Evolutionary conservation across 108 stramenopile species (phyloP), one percentile per base, ranked within the genome.

Genomic region (Skeletonema tropicum): DNA sequence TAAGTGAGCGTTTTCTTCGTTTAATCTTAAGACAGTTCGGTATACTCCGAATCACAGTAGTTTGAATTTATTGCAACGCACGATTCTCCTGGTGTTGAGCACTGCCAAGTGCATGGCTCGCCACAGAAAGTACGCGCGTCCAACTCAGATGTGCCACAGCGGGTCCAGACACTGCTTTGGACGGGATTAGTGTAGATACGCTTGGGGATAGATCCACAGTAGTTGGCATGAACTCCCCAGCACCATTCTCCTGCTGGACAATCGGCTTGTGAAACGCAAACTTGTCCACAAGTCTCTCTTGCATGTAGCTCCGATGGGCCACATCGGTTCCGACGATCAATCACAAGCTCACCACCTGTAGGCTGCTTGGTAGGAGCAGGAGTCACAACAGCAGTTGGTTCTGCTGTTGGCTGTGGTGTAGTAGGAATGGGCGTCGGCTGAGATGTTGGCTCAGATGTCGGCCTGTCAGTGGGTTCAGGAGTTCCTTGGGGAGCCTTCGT

Each of bases 191-290:
- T 10, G 19, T 36, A 69, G 9, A 17, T 26, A 23, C 32, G 15
- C 62, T 69, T 69, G 59, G 68, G 62, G 9, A 69, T 19, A 31
- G 68, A 63, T 61, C 38, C 61, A 23, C 70, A 71, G 62, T 71
- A 71, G 35, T 71, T 71, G 8, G 70, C 35, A 33, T 71, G 70
- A 12, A 58, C 64, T 8, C 55, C 70, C 49, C 57, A 71, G 36
- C 70, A 71, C 10, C 14, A 30, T 26, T 63, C 38, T 17, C 70
- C 70, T n/a, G 55, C 14, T n/a, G n/a, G 1, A 23, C 70, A 71
- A 25, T 71, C 55, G 32, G n/a, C 63, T 10, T 17, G 10, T 9
- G 26, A 17, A 38, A 21, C 5, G 63, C 70, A 71, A 12, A 17
- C 38, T 10, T 38, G 42, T 26, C 70, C 63, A 39, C 70, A 71